phyloP scores from a whole-genome alignment of 2,329 filamentous ascomycete species.

The Claviceps fusiformis region DNA sequence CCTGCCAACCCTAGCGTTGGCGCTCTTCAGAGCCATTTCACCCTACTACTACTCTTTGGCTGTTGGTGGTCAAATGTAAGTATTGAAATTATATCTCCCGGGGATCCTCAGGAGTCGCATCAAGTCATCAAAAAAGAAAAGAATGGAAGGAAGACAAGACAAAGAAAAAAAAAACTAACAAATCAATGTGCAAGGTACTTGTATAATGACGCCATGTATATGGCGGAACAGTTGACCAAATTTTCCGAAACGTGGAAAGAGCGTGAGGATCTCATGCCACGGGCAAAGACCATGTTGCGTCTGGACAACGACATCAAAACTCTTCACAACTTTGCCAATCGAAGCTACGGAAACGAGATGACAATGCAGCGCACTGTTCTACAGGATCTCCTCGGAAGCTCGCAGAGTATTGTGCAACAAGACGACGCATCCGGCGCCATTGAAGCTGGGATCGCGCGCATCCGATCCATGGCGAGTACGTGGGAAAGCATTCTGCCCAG shows the following conservation, averaged over 20 bases:
- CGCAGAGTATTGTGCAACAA: conserved; percentile 46
- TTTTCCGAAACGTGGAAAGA: conserved; percentile 38
- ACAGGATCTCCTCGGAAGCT: conserved; percentile 46
- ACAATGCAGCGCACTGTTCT: conserved; percentile 45
- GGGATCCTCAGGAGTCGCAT: no score
- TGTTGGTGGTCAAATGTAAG: conserved; percentile 50
- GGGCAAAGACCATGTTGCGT: conserved; percentile 40
- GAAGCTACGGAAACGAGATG: conserved; percentile 49
- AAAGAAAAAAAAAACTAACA: no score
- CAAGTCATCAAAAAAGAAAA: no score
- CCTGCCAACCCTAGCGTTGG: conserved; percentile 57
- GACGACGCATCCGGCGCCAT: conserved; percentile 39
- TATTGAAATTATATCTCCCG: not conserved
- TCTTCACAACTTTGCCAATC: conserved; percentile 45
- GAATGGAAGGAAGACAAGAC: no score
- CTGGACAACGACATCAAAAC: conserved; percentile 47
- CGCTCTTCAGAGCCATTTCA: conserved; percentile 68
- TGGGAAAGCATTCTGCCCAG: conserved; percentile 46
- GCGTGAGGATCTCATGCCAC: conserved; percentile 35
- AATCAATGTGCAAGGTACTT: conserved; percentile 33
- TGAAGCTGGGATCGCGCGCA: conserved; percentile 37
- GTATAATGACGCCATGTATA: conserved; percentile 54
- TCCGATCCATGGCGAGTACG: conserved; percentile 37
- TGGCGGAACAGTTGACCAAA: conserved; percentile 41
- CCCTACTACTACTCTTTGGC: conserved; percentile 57